These are phyloP conservation scores for Leccinum fuscescens DNA, from an alignment of 1,284 basidiomycete species.

Conservation along the genomic window DNA sequence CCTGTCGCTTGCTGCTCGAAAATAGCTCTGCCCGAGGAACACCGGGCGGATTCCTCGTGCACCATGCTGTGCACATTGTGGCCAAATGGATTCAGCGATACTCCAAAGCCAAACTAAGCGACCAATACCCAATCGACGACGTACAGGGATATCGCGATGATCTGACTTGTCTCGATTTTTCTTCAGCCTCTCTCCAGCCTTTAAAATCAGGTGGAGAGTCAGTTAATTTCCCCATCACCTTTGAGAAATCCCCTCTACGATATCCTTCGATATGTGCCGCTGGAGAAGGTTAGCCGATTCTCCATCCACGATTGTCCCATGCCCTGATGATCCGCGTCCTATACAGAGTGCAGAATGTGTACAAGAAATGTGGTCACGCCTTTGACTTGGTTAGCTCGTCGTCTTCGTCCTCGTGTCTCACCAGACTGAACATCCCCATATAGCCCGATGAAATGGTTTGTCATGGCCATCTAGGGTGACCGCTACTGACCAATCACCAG, in stretches of 20 bases:
- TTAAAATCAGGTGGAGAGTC: slow-evolving; percentile 26
- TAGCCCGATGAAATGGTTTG: slow-evolving; percentile 60
- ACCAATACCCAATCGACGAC: slow-evolving; percentile 28
- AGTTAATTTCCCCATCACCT: background rate
- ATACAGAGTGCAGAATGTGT: slow-evolving; percentile 34
- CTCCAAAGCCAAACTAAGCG: slow-evolving; percentile 19
- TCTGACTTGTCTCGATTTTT: slow-evolving; percentile 22
- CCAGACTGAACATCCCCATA: slow-evolving; percentile 13
- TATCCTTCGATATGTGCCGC: slow-evolving; percentile 25
- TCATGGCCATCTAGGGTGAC: slow-evolving; percentile 5
- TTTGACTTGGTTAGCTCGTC: slow-evolving; percentile 49
- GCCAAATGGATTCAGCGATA: slow-evolving; percentile 21
- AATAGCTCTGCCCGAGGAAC: slow-evolving; percentile 34
- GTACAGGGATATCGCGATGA: slow-evolving; percentile 24
- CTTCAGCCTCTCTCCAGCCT: slow-evolving; percentile 10
- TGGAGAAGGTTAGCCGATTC: slow-evolving; percentile 32
- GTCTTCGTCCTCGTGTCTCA: slow-evolving; percentile 15
- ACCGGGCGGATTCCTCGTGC: slow-evolving; percentile 29
- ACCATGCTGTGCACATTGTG: slow-evolving; percentile 21
- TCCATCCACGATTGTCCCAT: background rate
- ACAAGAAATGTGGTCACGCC: slow-evolving; percentile 53
- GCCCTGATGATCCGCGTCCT: slow-evolving; percentile 1
- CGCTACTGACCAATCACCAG: slow-evolving; percentile 32
- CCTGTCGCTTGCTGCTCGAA: slow-evolving; percentile 18
- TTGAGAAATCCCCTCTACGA: slow-evolving; percentile 12